These are phyloP conservation scores for Spiraea crenata DNA, from an alignment of 331 rosid genomes.

Conservation along the genomic window DNA sequence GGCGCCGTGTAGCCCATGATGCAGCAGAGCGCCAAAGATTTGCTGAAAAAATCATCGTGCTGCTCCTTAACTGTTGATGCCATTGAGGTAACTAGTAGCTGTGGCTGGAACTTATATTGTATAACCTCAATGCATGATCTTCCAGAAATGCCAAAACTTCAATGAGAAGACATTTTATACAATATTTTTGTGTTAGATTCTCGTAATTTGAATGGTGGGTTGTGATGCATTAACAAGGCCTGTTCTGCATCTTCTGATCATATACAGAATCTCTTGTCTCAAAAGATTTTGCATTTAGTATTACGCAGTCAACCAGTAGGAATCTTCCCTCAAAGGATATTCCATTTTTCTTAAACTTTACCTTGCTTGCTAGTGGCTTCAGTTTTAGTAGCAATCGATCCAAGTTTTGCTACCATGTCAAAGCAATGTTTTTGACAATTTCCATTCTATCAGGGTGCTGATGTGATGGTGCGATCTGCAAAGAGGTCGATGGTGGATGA, in stretches of 20 bases:
- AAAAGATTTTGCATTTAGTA: not conserved
- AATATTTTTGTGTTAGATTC: not conserved
- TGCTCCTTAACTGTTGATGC: constrained; percentile 91
- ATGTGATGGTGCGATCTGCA: constrained; percentile 66
- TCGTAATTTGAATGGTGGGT: not conserved
- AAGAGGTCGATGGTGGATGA: constrained; percentile 84
- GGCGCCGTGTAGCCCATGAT: constrained; percentile 53
- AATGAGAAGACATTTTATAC: not conserved
- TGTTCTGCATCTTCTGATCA: not conserved
- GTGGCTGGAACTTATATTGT: not conserved
- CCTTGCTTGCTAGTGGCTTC: not conserved
- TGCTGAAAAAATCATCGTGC: constrained; percentile 78
- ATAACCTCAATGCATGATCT: not conserved
- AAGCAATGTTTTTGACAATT: not conserved
- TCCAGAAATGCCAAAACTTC: not conserved
- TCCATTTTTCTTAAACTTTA: not conserved
- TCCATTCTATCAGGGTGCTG: constrained; percentile 53
- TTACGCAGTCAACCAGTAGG: no score
- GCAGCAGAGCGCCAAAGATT: constrained; percentile 78
- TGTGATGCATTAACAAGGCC: no score
- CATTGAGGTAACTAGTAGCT: constrained; percentile 55
- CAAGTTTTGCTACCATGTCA: not conserved
- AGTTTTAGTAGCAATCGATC: not conserved
- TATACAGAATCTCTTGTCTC: not conserved
- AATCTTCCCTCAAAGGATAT: not conserved